Conservation (phyloP, 345 rosid genomes). For the Raphanus raphanistrum region DNA sequence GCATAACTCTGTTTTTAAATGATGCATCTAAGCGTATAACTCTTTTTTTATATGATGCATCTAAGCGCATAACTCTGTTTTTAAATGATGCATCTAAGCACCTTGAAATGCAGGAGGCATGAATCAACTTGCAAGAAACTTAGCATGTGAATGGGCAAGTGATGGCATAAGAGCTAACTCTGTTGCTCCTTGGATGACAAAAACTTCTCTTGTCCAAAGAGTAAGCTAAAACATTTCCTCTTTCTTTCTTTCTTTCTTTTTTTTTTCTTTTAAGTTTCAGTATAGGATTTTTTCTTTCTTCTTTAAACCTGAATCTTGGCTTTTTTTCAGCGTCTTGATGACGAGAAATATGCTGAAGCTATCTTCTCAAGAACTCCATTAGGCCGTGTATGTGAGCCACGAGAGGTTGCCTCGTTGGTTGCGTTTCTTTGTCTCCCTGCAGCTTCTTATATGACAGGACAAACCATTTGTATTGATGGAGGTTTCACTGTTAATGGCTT, state of each 20-base stretch:
- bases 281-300: background rate
- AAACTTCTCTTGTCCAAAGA: background rate
- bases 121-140: background rate
- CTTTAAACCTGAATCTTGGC: background rate
- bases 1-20: background rate
- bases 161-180: background rate
- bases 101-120: background rate
- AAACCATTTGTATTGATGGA: constrained; percentile 36
- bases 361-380: constrained; percentile 23
- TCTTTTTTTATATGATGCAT: background rate
- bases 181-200: background rate
- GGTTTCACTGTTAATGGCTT: constrained; percentile 27
- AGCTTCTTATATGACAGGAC: constrained; percentile 64
- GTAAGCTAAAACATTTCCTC: background rate
- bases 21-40: background rate
- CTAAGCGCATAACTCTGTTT: too few species aligned
- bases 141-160: background rate
- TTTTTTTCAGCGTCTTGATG: constrained; percentile 16
- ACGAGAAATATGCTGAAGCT: constrained; percentile 10
- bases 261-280: too few species aligned
- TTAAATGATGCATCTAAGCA: background rate
- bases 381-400: constrained; percentile 25
- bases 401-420: constrained; percentile 39
- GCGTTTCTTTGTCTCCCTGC: constrained; percentile 75
- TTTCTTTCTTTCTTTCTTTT: background rate